Evolutionary conservation across 176 grass and related monocot species (phyloP), one percentile per base, ranked within the genome.

Genomic region (Carex pumila): DNA sequence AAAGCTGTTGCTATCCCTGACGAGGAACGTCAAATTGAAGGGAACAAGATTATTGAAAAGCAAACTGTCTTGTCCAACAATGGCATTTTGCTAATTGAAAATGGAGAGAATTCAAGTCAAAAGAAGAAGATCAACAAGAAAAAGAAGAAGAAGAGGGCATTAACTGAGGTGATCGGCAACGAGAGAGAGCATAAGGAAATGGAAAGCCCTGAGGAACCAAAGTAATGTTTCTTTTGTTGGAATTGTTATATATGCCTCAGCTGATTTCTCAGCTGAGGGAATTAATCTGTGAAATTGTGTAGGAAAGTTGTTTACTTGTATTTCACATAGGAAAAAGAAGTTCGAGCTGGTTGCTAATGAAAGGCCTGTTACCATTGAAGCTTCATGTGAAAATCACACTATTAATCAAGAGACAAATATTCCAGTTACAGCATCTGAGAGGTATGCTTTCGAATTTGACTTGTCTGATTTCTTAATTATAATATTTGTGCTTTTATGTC

Each of bases 251-350:
- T 3, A 8, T 19, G 41, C 2, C 68, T 71, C 39, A 71, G 22
- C 39, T 71, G 68, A 76, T 32, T 29, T 22, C 60, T 21, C 8
- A 9, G 8, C 29, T 30, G 9, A 49, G 71, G n/a, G 41, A 19
- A 62, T 25, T 76, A 76, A 76, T 21, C n/a, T 31, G 47, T 75
- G 71, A 75, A 29, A 75, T 53, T 52, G 45, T 25, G 49, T 13
- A 31, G 22, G 47, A 31, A 82, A 22, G 39, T 63, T 65, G 79
- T 63, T 63, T 65, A 22, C 18, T 12, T 25, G 12, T 54, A 12
- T 63, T 43, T 65, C 37, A 82, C 61, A 25, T 65, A 65, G 79
- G 37, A 65, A 82, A 15, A 82, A 82, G 21, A 82, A 49, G 65
- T 12, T 66, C 37, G 66, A 82, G 58, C 10, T 30, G 36, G 45